phyloP scores from a whole-genome alignment of 163 green algal genomes.

The Scenedesmus sp. region DNA sequence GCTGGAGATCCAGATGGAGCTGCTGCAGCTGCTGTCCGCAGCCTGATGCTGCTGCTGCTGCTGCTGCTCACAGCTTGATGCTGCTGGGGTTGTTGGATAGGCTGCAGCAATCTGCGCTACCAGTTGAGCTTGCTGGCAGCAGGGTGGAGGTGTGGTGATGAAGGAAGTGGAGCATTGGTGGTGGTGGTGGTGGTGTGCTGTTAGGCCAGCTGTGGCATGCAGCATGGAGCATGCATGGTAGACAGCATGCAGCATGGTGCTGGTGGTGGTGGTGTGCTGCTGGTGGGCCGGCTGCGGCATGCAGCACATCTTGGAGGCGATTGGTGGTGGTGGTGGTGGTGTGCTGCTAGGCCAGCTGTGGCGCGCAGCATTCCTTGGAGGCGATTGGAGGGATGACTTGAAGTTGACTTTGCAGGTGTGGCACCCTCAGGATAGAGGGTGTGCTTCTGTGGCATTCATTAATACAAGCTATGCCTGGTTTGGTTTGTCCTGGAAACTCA shows the following conservation, averaged over 20 bases:
- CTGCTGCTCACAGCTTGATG: not conserved
- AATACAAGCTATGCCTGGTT: not conserved
- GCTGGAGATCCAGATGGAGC: conserved; percentile 40
- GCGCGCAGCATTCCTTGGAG: not conserved
- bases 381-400: not conserved
- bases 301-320: not conserved
- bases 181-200: too few relatives aligned
- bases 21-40: conserved; percentile 35
- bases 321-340: not conserved
- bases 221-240: not conserved
- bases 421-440: not conserved
- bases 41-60: not conserved
- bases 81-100: too few relatives aligned
- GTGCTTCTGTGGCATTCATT: not conserved
- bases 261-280: not conserved
- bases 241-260: not conserved
- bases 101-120: too few relatives aligned
- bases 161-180: not conserved
- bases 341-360: too few relatives aligned
- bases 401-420: not conserved
- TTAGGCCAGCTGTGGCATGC: too few relatives aligned
- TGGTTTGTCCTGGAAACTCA: not conserved
- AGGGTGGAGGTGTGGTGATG: not conserved
- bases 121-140: not conserved
- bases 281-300: not conserved